Evolutionary conservation across 1,284 basidiomycete species (phyloP).

Genomic region (Apiotrichum montevideense): DNA sequence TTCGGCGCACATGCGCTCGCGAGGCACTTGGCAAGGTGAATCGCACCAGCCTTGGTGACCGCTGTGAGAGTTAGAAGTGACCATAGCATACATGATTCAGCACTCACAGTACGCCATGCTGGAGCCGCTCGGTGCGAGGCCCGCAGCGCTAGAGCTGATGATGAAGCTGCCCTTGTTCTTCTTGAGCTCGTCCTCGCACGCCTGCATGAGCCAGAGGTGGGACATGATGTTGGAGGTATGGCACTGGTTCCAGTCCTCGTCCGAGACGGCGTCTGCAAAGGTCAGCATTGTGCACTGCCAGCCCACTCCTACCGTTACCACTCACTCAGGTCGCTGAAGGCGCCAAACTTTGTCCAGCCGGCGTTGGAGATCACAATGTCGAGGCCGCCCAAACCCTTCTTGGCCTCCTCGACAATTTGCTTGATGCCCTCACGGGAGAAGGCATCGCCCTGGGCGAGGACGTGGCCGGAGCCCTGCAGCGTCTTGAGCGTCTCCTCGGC

Average conservation of each 20-base stretch:
- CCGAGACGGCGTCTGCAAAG: slow-evolving; percentile 1
- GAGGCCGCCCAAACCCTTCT: slow-evolving; percentile 15
- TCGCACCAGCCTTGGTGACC: slow-evolving; percentile 22
- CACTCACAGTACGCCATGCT: slow-evolving; percentile 11
- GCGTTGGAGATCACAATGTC: slow-evolving; percentile 24
- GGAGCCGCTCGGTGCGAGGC: slow-evolving; percentile 15
- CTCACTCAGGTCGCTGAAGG: slow-evolving; percentile 21
- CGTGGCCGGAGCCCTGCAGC: slow-evolving; percentile 16
- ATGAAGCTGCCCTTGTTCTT: slow-evolving; percentile 13
- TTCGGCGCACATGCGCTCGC: slow-evolving; percentile 21
- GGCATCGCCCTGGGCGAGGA: slow-evolving; percentile 18
- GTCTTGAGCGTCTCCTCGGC: slow-evolving; percentile 15
- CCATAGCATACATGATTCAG: no score
- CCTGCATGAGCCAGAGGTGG: slow-evolving; percentile 21
- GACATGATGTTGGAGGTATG: slow-evolving; percentile 17
- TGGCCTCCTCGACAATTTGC: slow-evolving; percentile 12
- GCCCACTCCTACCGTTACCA: no score
- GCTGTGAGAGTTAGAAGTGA: slow-evolving; percentile 1
- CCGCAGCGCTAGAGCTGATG: slow-evolving; percentile 14
- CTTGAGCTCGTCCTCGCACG: slow-evolving; percentile 9
- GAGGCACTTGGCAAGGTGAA: slow-evolving; percentile 23
- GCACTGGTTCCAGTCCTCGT: slow-evolving; percentile 18
- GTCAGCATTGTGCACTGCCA: not conserved
- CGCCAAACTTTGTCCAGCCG: slow-evolving; percentile 23
- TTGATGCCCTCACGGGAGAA: slow-evolving; percentile 20